phyloP scores from a whole-genome alignment of 2,329 filamentous ascomycete species.

The Fusarium scirpi region DNA sequence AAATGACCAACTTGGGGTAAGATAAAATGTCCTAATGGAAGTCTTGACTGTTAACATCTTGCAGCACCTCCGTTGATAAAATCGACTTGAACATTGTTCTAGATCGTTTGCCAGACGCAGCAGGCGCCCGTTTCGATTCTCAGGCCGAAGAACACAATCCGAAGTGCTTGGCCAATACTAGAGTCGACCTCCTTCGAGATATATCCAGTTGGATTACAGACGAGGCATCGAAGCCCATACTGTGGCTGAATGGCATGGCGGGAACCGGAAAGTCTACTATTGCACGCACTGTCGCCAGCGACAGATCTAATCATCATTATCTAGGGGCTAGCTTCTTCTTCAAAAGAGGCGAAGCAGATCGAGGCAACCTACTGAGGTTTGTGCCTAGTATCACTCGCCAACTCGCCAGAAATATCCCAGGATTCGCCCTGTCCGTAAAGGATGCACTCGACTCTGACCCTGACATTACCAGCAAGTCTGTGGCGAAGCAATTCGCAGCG shows the following conservation, averaged over 20 bases:
- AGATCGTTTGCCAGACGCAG: background rate
- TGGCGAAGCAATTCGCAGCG: background rate
- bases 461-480: rapidly evolving
- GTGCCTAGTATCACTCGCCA: background rate
- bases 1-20: background rate
- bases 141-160: slow-evolving; percentile 49
- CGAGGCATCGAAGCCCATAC: background rate
- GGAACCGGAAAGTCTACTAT: slow-evolving; percentile 38
- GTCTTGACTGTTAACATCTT: too few species aligned
- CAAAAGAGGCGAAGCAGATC: slow-evolving; percentile 50
- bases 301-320: rapidly evolving
- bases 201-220: background rate
- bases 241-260: background rate
- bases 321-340: slow-evolving; percentile 59
- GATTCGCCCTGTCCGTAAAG: rapidly evolving
- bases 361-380: rapidly evolving
- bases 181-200: slow-evolving; percentile 5
- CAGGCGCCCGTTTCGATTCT: slow-evolving; percentile 52
- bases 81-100: rapidly evolving
- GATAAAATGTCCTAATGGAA: too few species aligned
- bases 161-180: slow-evolving; percentile 49
- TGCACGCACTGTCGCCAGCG: slow-evolving; percentile 54
- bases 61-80: rapidly evolving
- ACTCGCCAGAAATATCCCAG: background rate
- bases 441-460: rapidly evolving